Evolutionary conservation across 1,139 yeast genomes (phyloP), one percentile per base, ranked within the genome.

Genomic region (Suhomyces bribrorum): DNA sequence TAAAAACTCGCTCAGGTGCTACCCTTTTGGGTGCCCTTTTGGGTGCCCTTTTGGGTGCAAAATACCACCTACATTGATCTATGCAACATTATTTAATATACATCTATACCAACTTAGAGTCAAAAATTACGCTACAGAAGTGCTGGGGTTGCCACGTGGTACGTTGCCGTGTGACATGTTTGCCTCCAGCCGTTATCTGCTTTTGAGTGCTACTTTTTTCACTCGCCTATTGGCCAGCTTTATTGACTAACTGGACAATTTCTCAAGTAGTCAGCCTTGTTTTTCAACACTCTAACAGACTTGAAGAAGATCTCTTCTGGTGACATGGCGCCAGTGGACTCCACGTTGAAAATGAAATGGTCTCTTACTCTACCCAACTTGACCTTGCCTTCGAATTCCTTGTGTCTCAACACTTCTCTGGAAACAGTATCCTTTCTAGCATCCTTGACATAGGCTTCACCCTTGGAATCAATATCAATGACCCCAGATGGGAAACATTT

Each of bases 271-370:
- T 82, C 83, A 26, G 95, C 96, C 69, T 92, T 92, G 59, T 83
- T 83, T 64, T 82, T 86, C 62, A 92, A 74, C 40, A 88, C 81
- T 59, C 92, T 77, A 41, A 92, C 86, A 44, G 94, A 81, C 64
- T 92, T 92, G 66, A 86, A 81, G 65, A 92, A 92, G 39, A 92
- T 88, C 64, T 90, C 97, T 56, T 87, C 96, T 15, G 98, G 96
- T 22, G 88, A 75, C 95, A 92, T 90, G 34, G 97, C 96, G 28
- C 98, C 97, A 3, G 96, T 83, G 42, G 94, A 83, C 65, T 92
- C 98, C 39, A 92, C 87, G 57, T 87, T 88, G 72, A 88, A 92
- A 38, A 92, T 86, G 61, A 92, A 92, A 57, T 92, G 96, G 61
- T 86, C 95, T 62, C 96, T 82, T 54, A 75, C 76, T 65, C 98